Evolutionary conservation across 192 early-diverging fungal species (phyloP).

Genomic region (Dissophora ornata): DNA sequence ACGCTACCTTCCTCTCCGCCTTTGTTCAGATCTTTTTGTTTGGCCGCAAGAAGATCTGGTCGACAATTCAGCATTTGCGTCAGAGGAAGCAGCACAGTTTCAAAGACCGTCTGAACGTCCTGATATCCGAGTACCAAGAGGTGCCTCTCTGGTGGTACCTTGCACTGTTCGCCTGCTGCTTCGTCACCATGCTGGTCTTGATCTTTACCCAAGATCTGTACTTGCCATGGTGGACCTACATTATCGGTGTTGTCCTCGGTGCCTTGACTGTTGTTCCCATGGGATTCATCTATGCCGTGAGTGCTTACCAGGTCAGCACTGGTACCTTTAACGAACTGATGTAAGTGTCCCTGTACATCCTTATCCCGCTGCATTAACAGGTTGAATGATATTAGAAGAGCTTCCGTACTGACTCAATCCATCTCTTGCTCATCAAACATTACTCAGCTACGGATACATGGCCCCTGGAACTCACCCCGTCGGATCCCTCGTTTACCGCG

Average conservation of each 20-base stretch:
- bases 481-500: slow-evolving; percentile 48
- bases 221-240: slow-evolving; percentile 55
- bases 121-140: slow-evolving; percentile 51
- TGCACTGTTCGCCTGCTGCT: slow-evolving; percentile 44
- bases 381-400: too few species aligned
- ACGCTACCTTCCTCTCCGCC: slow-evolving; percentile 55
- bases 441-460: slow-evolving; percentile 58
- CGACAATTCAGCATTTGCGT: slow-evolving; percentile 37
- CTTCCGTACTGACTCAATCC: too few species aligned
- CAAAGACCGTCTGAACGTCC: slow-evolving; percentile 53
- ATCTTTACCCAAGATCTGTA: slow-evolving; percentile 54
- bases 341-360: too few species aligned
- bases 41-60: slow-evolving; percentile 52
- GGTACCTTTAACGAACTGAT: slow-evolving; percentile 57
- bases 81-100: slow-evolving; percentile 33
- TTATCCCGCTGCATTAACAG: too few species aligned
- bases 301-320: slow-evolving; percentile 55
- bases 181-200: slow-evolving; percentile 48
- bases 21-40: slow-evolving; percentile 57
- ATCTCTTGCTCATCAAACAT: too few species aligned
- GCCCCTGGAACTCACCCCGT: slow-evolving; percentile 55
- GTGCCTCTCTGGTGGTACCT: slow-evolving; percentile 55
- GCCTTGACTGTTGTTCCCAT: slow-evolving; percentile 55
- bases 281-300: slow-evolving; percentile 57
- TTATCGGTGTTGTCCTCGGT: slow-evolving; percentile 50